phyloP scores from a whole-genome alignment of 257 asterid species.

The Solanum chiquidenum region DNA sequence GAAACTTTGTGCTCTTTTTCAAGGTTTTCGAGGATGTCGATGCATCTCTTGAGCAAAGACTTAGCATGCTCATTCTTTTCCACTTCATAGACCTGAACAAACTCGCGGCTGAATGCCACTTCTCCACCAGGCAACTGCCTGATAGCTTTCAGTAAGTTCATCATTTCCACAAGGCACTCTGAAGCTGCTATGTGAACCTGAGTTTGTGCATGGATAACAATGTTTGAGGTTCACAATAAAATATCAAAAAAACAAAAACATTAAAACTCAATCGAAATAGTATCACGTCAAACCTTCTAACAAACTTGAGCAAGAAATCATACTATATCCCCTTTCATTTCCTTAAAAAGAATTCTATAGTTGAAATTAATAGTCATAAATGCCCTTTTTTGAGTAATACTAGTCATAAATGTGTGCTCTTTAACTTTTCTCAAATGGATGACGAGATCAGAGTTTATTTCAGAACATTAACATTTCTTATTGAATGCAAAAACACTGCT shows the following conservation, averaged over 20 bases:
- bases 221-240: not conserved
- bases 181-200: slow-evolving; percentile 90
- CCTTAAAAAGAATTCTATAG: not conserved
- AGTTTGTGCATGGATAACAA: not conserved
- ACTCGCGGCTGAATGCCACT: slow-evolving; percentile 40
- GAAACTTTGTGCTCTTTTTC: slow-evolving; percentile 14
- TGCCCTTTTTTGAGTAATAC: not conserved
- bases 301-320: not conserved
- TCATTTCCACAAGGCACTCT: slow-evolving; percentile 66
- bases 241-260: not conserved
- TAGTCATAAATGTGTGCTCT: not conserved
- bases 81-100: slow-evolving; percentile 40
- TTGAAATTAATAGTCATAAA: not conserved
- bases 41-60: slow-evolving; percentile 57
- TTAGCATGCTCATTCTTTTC: slow-evolving; percentile 87
- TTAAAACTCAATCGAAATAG: not conserved
- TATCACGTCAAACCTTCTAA: not conserved
- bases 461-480: not conserved
- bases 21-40: slow-evolving; percentile 33
- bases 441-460: not conserved
- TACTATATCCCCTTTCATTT: not conserved
- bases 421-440: not conserved
- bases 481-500: not conserved
- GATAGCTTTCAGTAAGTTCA: slow-evolving; percentile 23
- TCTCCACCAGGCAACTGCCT: slow-evolving; percentile 24